phyloP scores from a whole-genome alignment of 192 early-diverging fungal species.

The Lunasporangiospora selenospora region DNA sequence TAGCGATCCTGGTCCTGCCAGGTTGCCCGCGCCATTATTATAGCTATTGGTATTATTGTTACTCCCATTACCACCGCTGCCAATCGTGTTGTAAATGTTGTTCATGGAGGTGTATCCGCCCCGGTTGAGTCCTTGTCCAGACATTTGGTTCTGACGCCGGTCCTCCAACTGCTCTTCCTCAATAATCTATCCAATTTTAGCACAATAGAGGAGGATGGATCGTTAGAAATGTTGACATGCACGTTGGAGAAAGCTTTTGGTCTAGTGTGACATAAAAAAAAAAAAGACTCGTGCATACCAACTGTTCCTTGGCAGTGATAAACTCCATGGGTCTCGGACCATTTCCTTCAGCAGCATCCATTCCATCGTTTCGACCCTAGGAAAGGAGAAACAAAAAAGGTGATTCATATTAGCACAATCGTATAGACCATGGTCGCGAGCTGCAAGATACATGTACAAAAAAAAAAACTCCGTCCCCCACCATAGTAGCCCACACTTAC shows the following conservation, averaged over 20 bases:
- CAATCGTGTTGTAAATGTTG: background rate
- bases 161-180: constrained; percentile 24
- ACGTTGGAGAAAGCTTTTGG: too few species aligned
- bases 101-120: constrained; percentile 15
- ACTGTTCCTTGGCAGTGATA: constrained; percentile 35
- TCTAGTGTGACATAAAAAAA: too few species aligned
- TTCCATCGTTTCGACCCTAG: constrained; percentile 11
- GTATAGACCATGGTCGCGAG: too few species aligned
- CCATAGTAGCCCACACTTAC: background rate
- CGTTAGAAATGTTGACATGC: too few species aligned
- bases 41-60: background rate
- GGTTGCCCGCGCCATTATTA: background rate
- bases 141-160: background rate
- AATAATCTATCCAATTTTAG: too few species aligned
- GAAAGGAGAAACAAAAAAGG: background rate
- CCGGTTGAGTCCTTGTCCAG: constrained; percentile 19
- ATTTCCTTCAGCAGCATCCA: constrained; percentile 5
- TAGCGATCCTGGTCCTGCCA: background rate
- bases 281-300: too few species aligned
- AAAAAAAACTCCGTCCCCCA: background rate
- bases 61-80: background rate
- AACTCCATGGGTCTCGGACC: background rate
- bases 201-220: too few species aligned
- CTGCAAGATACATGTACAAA: too few species aligned
- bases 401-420: too few species aligned